Evolutionary conservation across 495 filamentous ascomycete species (phyloP).

Genomic region (Penicillium desertorum): DNA sequence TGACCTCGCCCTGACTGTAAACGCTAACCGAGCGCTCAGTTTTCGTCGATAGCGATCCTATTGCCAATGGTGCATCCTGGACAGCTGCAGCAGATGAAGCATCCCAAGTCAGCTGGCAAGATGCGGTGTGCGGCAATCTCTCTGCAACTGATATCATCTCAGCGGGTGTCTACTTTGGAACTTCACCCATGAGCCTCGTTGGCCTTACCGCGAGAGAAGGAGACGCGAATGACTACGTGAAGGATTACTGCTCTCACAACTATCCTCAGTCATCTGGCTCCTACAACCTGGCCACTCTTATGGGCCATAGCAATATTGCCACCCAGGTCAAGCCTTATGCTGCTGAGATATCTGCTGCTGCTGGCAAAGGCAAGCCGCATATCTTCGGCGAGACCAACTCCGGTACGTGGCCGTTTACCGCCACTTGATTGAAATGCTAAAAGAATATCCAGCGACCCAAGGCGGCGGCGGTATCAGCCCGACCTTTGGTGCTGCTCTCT

Average conservation of each 20-base stretch:
- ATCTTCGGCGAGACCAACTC: conserved; percentile 62
- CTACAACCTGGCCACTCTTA: conserved; percentile 37
- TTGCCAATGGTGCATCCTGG: conserved; percentile 53
- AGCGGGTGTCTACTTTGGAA: conserved; percentile 58
- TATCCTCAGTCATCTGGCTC: conserved; percentile 55
- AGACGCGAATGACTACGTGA: conserved; percentile 48
- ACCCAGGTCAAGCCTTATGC: conserved; percentile 49
- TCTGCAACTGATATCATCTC: conserved; percentile 48
- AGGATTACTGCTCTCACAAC: conserved; percentile 58
- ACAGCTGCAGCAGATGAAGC: conserved; percentile 51
- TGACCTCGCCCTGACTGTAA: not conserved
- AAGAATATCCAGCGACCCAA: conserved; percentile 25
- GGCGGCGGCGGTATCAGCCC: conserved; percentile 51
- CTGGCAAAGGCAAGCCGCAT: conserved; percentile 49
- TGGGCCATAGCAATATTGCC: conserved; percentile 52
- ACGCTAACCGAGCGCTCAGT: conserved; percentile 1
- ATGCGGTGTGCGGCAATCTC: conserved; percentile 50
- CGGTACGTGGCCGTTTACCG: conserved; percentile 28
- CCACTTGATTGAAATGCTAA: not conserved
- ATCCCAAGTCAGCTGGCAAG: conserved; percentile 56
- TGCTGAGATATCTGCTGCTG: conserved; percentile 49
- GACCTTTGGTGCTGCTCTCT: conserved; percentile 57
- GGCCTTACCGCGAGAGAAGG: conserved; percentile 51
- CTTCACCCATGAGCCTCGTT: conserved; percentile 50
- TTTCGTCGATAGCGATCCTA: conserved; percentile 40